Evolutionary conservation across 768 basidiomycete species (phyloP), one percentile per base, ranked within the genome.

Genomic region (Suillus placidus): DNA sequence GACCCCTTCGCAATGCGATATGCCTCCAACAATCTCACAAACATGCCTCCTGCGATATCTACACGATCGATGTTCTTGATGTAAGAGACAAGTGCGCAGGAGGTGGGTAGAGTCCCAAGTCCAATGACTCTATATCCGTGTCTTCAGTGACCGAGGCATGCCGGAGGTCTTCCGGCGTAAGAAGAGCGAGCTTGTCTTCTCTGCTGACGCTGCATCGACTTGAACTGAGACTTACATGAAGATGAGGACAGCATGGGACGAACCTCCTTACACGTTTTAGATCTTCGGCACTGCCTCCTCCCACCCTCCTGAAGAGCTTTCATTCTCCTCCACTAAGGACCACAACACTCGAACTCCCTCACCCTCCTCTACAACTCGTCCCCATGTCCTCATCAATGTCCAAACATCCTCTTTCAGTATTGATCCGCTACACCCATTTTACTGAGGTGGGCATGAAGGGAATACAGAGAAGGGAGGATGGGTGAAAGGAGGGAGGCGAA

Each of bases 381-480:
- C 93, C 94, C 94, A 97, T 0, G 90, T 89, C 5, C 81, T 73
- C 26, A 96, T 75, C 16, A 94, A 72, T 10, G 86, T 87, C 23
- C 78, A 81, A 3, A 92, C 77, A 3, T 83, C 81, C 69, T 88
- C 87, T 67, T 82, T 87, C 13, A 91, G 70, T 2, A 80, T 75
- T 0, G 92, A 73, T 94, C 91, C 5, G 88, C 82, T 3, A 87
- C 82, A 70, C 84, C 89, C 35, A 76, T 74, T 30, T 73, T 77
- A 35, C 87, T 83, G 10, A 94, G 71, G 64, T 87, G 79, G 64
- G 80, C 82, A 4, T 84, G 76, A 2, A 95, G 78, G 2, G 87
- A 81, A 74, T 94, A 94, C 8, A 97, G 75, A 1, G 85, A 76
- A 0, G 89, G 78, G 0, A 91, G 69, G 40, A 96, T 85, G 0